Evolutionary conservation across 169 alveolate genomes (phyloP).

Genomic region (Besnoitia besnoiti): DNA sequence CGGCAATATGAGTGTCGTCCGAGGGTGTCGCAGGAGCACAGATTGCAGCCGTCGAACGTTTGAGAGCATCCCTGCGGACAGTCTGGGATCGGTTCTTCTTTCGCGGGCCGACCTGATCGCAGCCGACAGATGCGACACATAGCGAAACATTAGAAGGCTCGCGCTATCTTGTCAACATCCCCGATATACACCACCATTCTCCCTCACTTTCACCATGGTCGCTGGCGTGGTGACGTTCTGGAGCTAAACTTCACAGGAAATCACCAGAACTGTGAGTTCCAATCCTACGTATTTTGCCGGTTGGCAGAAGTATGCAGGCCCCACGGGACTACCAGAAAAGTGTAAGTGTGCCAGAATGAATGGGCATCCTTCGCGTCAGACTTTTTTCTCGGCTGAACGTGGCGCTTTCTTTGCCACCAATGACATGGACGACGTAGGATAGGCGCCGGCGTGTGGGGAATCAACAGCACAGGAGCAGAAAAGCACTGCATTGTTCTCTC

Average conservation of each 20-base stretch:
- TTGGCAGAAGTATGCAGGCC: background rate
- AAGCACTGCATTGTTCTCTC: too few relatives aligned
- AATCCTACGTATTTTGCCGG: background rate
- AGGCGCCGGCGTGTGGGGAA: too few relatives aligned
- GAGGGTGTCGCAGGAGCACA: background rate
- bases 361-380: too few relatives aligned
- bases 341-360: too few relatives aligned
- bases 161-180: background rate
- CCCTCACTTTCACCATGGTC: background rate
- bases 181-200: background rate
- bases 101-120: slow-evolving; percentile 1
- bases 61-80: background rate
- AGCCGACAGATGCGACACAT: background rate
- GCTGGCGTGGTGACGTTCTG: background rate
- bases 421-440: too few relatives aligned
- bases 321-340: background rate
- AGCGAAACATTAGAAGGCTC: background rate
- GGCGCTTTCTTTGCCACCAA: too few relatives aligned
- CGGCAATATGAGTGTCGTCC: slow-evolving; percentile 8
- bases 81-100: background rate
- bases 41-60: slow-evolving; percentile 29
- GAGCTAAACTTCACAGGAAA: background rate
- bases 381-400: too few relatives aligned
- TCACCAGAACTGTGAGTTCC: background rate
- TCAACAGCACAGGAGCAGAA: too few relatives aligned